phyloP scores from a whole-genome alignment of 345 rosid species.

The Moricandia arvensis region DNA sequence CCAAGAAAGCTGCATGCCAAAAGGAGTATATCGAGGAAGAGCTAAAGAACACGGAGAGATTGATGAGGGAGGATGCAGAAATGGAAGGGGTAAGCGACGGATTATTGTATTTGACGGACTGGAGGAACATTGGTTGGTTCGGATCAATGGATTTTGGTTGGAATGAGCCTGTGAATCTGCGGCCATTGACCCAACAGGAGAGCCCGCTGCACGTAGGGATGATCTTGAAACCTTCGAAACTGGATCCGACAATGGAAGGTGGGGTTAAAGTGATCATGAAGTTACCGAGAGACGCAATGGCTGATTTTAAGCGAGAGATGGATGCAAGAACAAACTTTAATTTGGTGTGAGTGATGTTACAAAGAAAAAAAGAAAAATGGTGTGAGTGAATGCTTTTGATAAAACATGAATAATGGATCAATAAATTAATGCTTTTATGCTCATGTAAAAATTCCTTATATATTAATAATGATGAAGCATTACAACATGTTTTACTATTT shows the following conservation, averaged over 20 bases:
- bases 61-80: no score
- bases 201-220: constrained; percentile 32
- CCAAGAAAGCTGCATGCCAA: neutral
- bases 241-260: neutral
- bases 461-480: no score
- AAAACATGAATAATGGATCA: no score
- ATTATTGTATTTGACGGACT: neutral
- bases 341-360: no score
- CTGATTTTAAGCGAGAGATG: no score
- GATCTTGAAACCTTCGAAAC: neutral
- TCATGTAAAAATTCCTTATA: no score
- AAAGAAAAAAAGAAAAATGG: no score
- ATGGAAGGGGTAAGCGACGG: neutral
- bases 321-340: neutral
- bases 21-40: neutral
- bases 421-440: no score
- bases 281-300: no score
- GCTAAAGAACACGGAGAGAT: no score
- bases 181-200: constrained; percentile 30
- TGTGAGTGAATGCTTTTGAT: no score
- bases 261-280: neutral
- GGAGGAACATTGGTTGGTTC: neutral
- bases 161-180: constrained; percentile 37
- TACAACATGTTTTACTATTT: no score
- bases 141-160: neutral